phyloP scores from a whole-genome alignment of 768 basidiomycete genomes.

The Kwoniella newhampshirensis region DNA sequence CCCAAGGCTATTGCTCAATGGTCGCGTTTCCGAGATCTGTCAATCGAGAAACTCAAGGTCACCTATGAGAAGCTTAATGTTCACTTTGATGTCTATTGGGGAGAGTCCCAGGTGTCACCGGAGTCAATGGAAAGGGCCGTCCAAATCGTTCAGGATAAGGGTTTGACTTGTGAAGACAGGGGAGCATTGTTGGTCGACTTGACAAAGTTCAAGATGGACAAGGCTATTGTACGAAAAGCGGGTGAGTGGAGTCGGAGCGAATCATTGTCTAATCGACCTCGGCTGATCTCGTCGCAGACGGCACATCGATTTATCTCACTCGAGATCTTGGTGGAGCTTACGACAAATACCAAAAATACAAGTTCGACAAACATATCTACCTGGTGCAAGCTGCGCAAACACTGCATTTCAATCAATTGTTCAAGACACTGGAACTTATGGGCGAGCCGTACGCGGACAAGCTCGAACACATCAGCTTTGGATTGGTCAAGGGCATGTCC shows the following conservation, averaged over 20 bases:
- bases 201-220: constrained; percentile 86
- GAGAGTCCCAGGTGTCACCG: constrained; percentile 69
- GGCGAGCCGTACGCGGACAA: constrained; percentile 78
- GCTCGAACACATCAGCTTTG: constrained; percentile 76
- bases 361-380: constrained; percentile 90
- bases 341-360: constrained; percentile 87
- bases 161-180: constrained; percentile 60
- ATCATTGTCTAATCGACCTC: neutral
- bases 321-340: constrained; percentile 93
- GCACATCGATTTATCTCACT: constrained; percentile 89
- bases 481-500: constrained; percentile 87
- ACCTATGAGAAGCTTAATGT: constrained; percentile 89
- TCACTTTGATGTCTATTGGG: constrained; percentile 85
- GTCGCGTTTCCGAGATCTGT: constrained; percentile 88
- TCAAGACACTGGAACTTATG: constrained; percentile 90
- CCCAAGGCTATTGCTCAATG: constrained; percentile 79
- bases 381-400: constrained; percentile 72
- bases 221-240: constrained; percentile 80
- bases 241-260: constrained; percentile 33
- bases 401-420: constrained; percentile 86
- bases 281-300: constrained; percentile 60
- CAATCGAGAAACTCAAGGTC: constrained; percentile 81
- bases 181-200: constrained; percentile 79
- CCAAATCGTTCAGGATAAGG: constrained; percentile 68
- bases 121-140: constrained; percentile 68